Percentiles rank a stretch among this genome's conserved stretches.
phyloP scores from a whole-genome alignment of 331 rosid genomes.

The Quercus lobata region DNA sequence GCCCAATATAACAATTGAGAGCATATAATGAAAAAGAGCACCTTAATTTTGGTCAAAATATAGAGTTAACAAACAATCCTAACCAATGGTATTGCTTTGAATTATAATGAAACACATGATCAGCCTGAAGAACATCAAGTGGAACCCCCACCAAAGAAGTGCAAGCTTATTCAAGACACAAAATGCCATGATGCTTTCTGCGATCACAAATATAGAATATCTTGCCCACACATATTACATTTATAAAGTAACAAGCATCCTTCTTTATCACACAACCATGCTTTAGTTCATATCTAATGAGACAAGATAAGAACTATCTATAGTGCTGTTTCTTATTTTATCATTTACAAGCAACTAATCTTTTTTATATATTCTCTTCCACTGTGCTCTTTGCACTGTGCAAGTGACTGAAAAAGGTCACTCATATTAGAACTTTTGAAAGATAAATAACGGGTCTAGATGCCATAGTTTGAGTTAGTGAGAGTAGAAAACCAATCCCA shows the following conservation, averaged over 20 bases:
- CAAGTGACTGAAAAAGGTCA: background rate
- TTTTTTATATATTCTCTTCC: conserved; percentile 15
- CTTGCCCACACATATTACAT: background rate
- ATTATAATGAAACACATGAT: background rate
- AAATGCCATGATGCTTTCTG: background rate
- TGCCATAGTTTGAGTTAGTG: conserved; percentile 28
- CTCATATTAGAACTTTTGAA: background rate
- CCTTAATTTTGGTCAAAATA: background rate
- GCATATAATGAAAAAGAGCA: background rate
- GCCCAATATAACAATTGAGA: background rate
- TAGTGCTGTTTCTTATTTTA: conserved; percentile 24
- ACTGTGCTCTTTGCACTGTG: conserved; percentile 14
- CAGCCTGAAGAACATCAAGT: background rate
- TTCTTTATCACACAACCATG: conserved; percentile 10
- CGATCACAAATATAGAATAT: background rate
- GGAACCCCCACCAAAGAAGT: too few relatives aligned
- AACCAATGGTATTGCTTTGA: background rate
- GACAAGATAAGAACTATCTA: conserved; percentile 23
- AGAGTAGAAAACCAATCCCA: conserved; percentile 2
- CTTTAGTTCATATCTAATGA: conserved; percentile 23
- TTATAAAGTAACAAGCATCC: conserved; percentile 3
- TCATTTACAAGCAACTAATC: conserved; percentile 13
- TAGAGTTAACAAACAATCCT: background rate
- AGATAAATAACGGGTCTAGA: conserved; percentile 9
- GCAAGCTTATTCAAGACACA: background rate